Conservation (phyloP, 2,329 filamentous ascomycete genomes). For the Aspergillus thermomutatus region DNA sequence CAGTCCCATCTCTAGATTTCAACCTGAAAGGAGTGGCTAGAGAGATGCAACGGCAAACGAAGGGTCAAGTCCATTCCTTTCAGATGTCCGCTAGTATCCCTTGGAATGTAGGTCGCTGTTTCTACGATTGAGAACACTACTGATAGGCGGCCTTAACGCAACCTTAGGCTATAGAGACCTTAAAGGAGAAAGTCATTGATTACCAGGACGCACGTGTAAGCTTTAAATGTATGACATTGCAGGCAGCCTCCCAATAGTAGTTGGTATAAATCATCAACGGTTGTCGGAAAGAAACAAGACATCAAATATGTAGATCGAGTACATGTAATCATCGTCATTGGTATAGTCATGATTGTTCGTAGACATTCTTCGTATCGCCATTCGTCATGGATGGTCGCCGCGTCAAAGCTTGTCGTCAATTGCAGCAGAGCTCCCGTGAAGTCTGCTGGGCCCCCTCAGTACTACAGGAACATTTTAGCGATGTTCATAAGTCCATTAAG, state of each 20-base stretch:
- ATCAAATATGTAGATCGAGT: not conserved
- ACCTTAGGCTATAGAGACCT: not conserved
- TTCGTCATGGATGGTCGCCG: not conserved
- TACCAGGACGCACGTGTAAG: not conserved
- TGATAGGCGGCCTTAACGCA: too few species aligned
- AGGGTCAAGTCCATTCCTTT: too few species aligned
- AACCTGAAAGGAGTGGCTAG: too few species aligned
- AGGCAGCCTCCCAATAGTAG: slow-evolving; percentile 16
- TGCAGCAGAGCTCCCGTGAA: not conserved
- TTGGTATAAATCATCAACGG: slow-evolving; percentile 6
- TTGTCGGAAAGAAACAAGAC: not conserved
- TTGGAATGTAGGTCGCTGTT: too few species aligned
- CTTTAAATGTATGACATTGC: slow-evolving; percentile 5
- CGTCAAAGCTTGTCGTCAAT: not conserved
- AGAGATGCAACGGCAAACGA: too few species aligned
- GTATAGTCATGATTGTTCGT: slow-evolving; percentile 18
- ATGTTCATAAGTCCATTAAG: slow-evolving; percentile 31
- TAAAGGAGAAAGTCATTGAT: not conserved
- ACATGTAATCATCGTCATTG: slow-evolving; percentile 19
- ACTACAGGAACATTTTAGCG: slow-evolving; percentile 37
- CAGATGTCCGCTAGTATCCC: too few species aligned
- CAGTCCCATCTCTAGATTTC: too few species aligned
- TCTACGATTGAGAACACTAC: too few species aligned
- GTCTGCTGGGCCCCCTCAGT: not conserved
- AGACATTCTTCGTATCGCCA: not conserved